Base-by-base conservation (phyloP, 352 stramenopile species). In the Phytophthora pluvialis region DNA sequence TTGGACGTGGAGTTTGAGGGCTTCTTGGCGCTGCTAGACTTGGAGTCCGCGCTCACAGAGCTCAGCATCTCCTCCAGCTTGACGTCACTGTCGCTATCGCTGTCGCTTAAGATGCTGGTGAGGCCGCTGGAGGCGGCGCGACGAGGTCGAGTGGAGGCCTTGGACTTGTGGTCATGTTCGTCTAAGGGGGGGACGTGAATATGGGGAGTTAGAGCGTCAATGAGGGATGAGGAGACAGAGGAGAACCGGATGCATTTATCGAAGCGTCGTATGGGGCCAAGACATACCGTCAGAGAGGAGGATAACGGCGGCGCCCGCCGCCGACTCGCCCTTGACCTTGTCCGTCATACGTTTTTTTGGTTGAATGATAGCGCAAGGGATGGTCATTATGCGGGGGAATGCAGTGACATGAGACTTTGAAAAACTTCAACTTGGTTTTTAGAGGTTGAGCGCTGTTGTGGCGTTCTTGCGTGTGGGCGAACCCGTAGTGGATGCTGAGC, bases 251-350 rank as follows among this genome's bases (percentile, higher is more conserved):
- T 3, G 11, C 7, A 38, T 50, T 13, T 2, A 38, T 31, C 60
- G 28, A 33, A 11, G 8, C 4, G 5, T 3, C 0, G 11, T 31
- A 2, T 21, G 2, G 26, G 5, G 3, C 5, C 1, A 2, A 44
- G 11, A 67, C 71, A 43, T 54, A 86, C 79, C 74, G 39, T 88
- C 77, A 33, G 79, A 86, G 64, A 86, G 81, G 64, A 75, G 67
- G 55, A 84, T 76, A 25, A 84, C 71, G 3, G 47, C 44, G 56
- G 65, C 66, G 39, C 36, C 48, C 11, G 48, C 33, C 38, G 26
- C 40, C 26, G 31, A 45, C 16, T 64, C 40, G 5, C 29, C 12
- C 50, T 71, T 72, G 16, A 79, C 59, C 25, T 81, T 60, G 44
- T 64, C 45, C 13, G 46, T 50, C 58, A 70, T 58, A 25, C 18